A percentile compares a stretch with the other conserved stretches of the same genome.
phyloP scores from a whole-genome alignment of 1,139 yeast species.

The Yamadazyma taylorii region DNA sequence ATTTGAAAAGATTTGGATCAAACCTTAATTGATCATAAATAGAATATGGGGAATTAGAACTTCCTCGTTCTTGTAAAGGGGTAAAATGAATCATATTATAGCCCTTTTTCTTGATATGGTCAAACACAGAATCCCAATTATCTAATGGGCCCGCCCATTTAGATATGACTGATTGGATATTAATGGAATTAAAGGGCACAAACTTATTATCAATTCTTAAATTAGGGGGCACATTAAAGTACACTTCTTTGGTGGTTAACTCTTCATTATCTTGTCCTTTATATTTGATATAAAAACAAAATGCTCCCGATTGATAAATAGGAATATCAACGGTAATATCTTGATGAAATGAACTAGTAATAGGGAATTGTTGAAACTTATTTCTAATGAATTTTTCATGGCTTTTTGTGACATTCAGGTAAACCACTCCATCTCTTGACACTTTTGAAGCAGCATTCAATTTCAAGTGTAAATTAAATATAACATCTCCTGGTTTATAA shows the following conservation, averaged over 20 bases:
- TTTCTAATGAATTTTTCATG: constrained; percentile 52
- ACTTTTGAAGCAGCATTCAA: constrained; percentile 76
- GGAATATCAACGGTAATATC: constrained; percentile 63
- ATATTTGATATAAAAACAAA: constrained; percentile 62
- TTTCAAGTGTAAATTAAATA: constrained; percentile 59
- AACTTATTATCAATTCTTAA: constrained; percentile 55
- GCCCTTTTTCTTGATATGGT: constrained; percentile 65
- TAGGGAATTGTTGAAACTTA: constrained; percentile 48
- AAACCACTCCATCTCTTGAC: constrained; percentile 66
- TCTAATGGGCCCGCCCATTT: constrained; percentile 81
- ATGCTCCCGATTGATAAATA: constrained; percentile 78
- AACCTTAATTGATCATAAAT: constrained; percentile 80
- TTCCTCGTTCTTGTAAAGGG: constrained; percentile 87
- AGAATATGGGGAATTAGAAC: constrained; percentile 88
- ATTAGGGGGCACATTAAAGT: constrained; percentile 82
- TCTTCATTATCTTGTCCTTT: constrained; percentile 30
- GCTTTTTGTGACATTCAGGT: constrained; percentile 70
- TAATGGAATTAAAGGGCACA: constrained; percentile 76
- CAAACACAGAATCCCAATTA: constrained; percentile 67
- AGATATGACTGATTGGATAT: constrained; percentile 82
- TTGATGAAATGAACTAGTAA: constrained; percentile 52
- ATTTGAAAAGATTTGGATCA: constrained; percentile 64
- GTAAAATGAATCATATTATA: constrained; percentile 97
- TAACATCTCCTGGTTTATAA: constrained; percentile 40
- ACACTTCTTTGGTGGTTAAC: constrained; percentile 52